Conservation (phyloP, 495 filamentous ascomycete genomes). For the Cladorrhinum samala region DNA sequence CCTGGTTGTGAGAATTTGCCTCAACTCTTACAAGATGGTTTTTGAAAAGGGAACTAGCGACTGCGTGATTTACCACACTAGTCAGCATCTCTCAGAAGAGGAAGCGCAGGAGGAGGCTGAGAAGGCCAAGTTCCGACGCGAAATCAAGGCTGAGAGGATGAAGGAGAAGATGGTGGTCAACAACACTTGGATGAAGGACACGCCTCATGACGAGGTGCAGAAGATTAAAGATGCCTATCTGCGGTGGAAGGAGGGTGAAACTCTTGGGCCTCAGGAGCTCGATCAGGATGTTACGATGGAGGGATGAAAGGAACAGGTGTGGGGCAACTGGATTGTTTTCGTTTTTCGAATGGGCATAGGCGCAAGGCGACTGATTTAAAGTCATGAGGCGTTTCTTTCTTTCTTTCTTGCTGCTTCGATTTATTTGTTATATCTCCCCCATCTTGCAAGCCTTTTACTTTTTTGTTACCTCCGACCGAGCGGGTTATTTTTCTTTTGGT, state of each 20-base stretch:
- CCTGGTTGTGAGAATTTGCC: slow-evolving; percentile 70
- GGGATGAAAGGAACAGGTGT: slow-evolving; percentile 7
- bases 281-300: slow-evolving; percentile 23
- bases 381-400: neutral
- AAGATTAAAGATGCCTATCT: slow-evolving; percentile 57
- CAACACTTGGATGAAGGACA: slow-evolving; percentile 66
- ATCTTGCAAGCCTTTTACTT: neutral
- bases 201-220: slow-evolving; percentile 66
- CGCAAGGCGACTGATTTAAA: neutral
- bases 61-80: slow-evolving; percentile 43
- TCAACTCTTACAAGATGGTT: slow-evolving; percentile 74
- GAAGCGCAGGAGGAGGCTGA: slow-evolving; percentile 34
- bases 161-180: slow-evolving; percentile 70
- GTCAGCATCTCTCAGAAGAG: slow-evolving; percentile 23
- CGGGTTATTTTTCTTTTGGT: neutral
- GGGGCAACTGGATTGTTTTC: neutral
- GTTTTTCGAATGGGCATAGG: neutral
- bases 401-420: neutral
- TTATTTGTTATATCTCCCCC: no score
- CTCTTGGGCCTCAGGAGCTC: slow-evolving; percentile 6
- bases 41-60: slow-evolving; percentile 63
- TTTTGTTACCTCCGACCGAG: neutral
- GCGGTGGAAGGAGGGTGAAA: slow-evolving; percentile 40
- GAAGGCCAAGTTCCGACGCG: slow-evolving; percentile 41
- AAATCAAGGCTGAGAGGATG: slow-evolving; percentile 56